These are phyloP conservation scores for Panicum hallii DNA, from an alignment of 202 grass and related monocot genomes.

Conservation along the genomic window DNA sequence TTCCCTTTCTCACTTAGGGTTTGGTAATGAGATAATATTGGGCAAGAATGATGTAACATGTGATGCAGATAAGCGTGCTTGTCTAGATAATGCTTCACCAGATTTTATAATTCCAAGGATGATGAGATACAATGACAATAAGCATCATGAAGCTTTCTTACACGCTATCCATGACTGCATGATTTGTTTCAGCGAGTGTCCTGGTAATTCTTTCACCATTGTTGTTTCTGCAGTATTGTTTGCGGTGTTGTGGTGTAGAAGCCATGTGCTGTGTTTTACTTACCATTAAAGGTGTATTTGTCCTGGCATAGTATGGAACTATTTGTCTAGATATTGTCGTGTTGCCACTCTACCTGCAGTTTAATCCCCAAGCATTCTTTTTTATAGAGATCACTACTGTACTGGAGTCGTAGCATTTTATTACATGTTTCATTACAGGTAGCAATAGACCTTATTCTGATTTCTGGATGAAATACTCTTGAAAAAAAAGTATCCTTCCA, in stretches of 20 bases:
- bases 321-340: slow-evolving; percentile 14
- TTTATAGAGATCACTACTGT: background rate
- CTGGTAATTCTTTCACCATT: slow-evolving; percentile 56
- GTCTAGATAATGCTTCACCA: slow-evolving; percentile 51
- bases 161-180: slow-evolving; percentile 74
- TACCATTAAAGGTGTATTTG: slow-evolving; percentile 25
- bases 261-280: slow-evolving; percentile 22
- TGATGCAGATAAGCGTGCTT: slow-evolving; percentile 60
- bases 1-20: slow-evolving; percentile 72
- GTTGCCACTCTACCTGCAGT: slow-evolving; percentile 2
- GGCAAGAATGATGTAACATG: slow-evolving; percentile 30
- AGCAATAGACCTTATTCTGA: slow-evolving; percentile 10
- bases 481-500: background rate
- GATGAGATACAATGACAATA: slow-evolving; percentile 75
- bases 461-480: slow-evolving; percentile 26
- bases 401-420: slow-evolving; percentile 14
- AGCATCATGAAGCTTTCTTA: slow-evolving; percentile 81
- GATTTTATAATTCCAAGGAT: slow-evolving; percentile 80
- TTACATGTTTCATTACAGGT: slow-evolving; percentile 24
- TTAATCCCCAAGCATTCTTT: slow-evolving; percentile 9
- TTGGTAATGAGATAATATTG: slow-evolving; percentile 66
- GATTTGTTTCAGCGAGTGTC: slow-evolving; percentile 85
- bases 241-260: slow-evolving; percentile 1
- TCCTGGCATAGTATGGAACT: background rate
- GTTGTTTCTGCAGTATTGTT: slow-evolving; percentile 18